Evolutionary conservation across 768 basidiomycete genomes (phyloP).

Genomic region (Fomitopsis serialis): DNA sequence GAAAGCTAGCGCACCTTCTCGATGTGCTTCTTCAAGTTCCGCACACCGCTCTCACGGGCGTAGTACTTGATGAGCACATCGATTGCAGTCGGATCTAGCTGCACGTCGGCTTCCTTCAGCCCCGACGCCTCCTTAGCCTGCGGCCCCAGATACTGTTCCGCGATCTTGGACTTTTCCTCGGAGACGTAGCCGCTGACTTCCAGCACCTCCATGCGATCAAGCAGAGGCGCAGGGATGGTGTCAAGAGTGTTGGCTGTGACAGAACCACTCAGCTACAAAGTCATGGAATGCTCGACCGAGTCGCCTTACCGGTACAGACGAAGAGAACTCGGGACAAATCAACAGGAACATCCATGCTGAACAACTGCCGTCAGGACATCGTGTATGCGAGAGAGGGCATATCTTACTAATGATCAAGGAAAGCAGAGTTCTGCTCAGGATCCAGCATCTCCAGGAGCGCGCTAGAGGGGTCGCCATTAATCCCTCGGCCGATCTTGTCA

Average conservation of each 20-base stretch:
- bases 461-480: constrained; percentile 90
- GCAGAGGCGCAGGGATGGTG: constrained; percentile 88
- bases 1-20: constrained; percentile 65
- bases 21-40: constrained; percentile 96
- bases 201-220: constrained; percentile 95
- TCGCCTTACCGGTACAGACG: constrained; percentile 73
- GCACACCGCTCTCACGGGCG: constrained; percentile 93
- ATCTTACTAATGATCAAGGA: constrained; percentile 91
- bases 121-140: constrained; percentile 92
- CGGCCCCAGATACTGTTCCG: constrained; percentile 81
- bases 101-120: constrained; percentile 78
- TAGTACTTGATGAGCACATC: constrained; percentile 94
- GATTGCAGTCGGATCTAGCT: constrained; percentile 70
- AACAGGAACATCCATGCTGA: constrained; percentile 94
- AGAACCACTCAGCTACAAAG: background rate
- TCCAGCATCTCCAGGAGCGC: constrained; percentile 91
- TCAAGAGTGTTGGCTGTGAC: constrained; percentile 77
- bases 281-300: background rate
- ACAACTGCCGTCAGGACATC: background rate
- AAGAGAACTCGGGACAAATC: constrained; percentile 95
- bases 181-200: constrained; percentile 94
- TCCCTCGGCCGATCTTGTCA: constrained; percentile 89
- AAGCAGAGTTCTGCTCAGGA: constrained; percentile 91
- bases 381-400: background rate
- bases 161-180: constrained; percentile 88